These are phyloP conservation scores for Penicillium hesseltinei DNA, from an alignment of 2,329 filamentous ascomycete species.

Conservation along the genomic window DNA sequence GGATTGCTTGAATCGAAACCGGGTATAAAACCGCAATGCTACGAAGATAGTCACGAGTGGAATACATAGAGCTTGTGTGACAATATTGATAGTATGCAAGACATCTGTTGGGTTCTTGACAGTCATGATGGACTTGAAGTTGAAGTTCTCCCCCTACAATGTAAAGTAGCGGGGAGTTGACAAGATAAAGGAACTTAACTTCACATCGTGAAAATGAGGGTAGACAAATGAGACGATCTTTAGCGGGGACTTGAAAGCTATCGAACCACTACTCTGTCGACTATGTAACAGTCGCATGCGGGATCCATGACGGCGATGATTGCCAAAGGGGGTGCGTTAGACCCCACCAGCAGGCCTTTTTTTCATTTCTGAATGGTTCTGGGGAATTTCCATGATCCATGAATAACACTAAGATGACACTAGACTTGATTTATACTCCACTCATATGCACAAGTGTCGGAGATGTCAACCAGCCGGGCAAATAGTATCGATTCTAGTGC, in stretches of 20 bases:
- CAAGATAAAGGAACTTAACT: conserved; percentile 3
- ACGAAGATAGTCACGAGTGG: conserved; percentile 35
- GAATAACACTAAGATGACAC: not conserved
- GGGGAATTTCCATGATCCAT: conserved; percentile 2
- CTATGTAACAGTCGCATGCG: not conserved
- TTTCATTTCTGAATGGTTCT: conserved; percentile 2
- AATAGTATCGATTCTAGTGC: conserved; percentile 4
- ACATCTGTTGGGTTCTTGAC: conserved; percentile 26
- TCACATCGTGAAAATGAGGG: conserved; percentile 4
- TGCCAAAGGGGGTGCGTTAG: not conserved
- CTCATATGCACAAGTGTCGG: not conserved
- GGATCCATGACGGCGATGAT: not conserved
- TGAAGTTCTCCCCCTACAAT: not conserved
- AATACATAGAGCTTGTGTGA: conserved; percentile 39
- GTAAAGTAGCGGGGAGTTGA: not conserved
- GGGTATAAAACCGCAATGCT: conserved; percentile 31
- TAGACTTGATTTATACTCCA: conserved; percentile 3
- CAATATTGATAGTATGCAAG: conserved; percentile 33
- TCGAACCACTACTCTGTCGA: conserved; percentile 1
- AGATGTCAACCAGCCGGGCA: not conserved
- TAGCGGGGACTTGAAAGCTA: conserved; percentile 1
- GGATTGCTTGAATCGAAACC: conserved; percentile 32
- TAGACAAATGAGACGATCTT: not conserved
- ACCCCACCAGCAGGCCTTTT: conserved; percentile 4
- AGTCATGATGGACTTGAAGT: conserved; percentile 18